Evolutionary conservation across 192 early-diverging fungal genomes (phyloP).

Genomic region (Rhizophagus sp.): DNA sequence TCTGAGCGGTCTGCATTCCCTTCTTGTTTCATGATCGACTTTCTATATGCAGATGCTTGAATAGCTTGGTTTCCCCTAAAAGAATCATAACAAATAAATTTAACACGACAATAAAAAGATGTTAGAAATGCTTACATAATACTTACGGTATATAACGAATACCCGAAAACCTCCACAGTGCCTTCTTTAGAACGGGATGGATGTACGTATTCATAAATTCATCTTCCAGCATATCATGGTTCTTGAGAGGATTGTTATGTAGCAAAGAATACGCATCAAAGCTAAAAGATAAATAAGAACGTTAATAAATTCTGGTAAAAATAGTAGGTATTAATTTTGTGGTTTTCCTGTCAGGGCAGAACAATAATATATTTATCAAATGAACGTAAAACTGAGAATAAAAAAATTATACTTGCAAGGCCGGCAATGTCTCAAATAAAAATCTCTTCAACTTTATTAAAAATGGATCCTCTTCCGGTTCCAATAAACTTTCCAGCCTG

Average conservation of each 20-base stretch:
- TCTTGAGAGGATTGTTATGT: conserved; percentile 20
- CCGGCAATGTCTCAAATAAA: conserved; percentile 24
- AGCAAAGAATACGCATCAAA: conserved; percentile 18
- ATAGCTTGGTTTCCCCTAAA: conserved; percentile 24
- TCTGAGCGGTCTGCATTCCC: conserved; percentile 19
- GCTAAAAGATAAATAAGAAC: conserved; percentile 25
- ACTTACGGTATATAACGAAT: conserved; percentile 28
- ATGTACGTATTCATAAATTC: conserved; percentile 30
- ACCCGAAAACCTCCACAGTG: conserved; percentile 11
- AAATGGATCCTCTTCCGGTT: conserved; percentile 19
- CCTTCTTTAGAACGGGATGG: conserved; percentile 25
- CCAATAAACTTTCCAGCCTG: conserved; percentile 15
- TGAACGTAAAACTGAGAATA: neutral
- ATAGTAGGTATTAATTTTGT: too few relatives aligned
- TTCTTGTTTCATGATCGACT: conserved; percentile 12
- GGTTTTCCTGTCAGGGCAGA: too few relatives aligned
- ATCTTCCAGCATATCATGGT: conserved; percentile 14
- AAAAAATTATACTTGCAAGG: conserved; percentile 24
- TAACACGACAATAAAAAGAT: neutral
- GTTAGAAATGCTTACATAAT: neutral
- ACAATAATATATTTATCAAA: too few relatives aligned
- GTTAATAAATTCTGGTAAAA: neutral
- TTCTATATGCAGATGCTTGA: conserved; percentile 24
- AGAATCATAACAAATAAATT: conserved; percentile 1
- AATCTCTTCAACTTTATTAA: conserved; percentile 24